Evolutionary conservation across 23 red algal genomes (phyloP), one percentile per base, ranked within the genome.

Genomic region (Gracilaria vermiculophylla): DNA sequence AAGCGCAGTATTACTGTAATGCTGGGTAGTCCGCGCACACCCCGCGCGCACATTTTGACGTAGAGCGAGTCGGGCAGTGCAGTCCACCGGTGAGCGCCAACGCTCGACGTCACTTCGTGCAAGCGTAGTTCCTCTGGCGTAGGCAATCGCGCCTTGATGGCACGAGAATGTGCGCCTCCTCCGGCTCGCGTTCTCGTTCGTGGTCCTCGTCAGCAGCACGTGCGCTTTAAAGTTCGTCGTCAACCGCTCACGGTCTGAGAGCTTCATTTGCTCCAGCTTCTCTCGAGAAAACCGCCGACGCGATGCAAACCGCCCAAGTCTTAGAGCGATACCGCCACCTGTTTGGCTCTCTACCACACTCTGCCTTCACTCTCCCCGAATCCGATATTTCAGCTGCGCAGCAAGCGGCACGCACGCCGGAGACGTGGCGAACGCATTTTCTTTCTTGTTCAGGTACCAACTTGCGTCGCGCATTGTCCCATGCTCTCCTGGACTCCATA

Each of bases 301-400:
- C 40, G 10, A 73, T 73, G 67, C 67, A 73, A n/a, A 73, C 67
- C 8, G 33, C 67, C 15, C 20, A 73, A 0, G 67, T 73, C 5
- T n/a, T 73, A n/a, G 67, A 73, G 40, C 67, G 67, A 73, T 73
- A 73, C 42, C 67, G 67, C 67, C 2, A 24, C 3, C 42, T 73
- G 20, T 73, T 73, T 73, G 39, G 67, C 47, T 73, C 67, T 42
- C 37, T 73, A 5, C 25, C 67, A 29, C 31, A 47, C 35, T 5
- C 13, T 3, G 23, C 67, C 19, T 32, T 73, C 36, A 42, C 19
- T 3, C 28, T 73, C 23, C 47, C 67, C 2, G 37, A 42, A 2
- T 15, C 67, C 14, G 67, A 73, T 9, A 25, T 73, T 48, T 48
- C 42, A 42, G 67, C 67, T 27, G 67, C 67, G 20, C 67, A 28